phyloP scores from a whole-genome alignment of 139 green algal species.

The Pleodorina starrii region DNA sequence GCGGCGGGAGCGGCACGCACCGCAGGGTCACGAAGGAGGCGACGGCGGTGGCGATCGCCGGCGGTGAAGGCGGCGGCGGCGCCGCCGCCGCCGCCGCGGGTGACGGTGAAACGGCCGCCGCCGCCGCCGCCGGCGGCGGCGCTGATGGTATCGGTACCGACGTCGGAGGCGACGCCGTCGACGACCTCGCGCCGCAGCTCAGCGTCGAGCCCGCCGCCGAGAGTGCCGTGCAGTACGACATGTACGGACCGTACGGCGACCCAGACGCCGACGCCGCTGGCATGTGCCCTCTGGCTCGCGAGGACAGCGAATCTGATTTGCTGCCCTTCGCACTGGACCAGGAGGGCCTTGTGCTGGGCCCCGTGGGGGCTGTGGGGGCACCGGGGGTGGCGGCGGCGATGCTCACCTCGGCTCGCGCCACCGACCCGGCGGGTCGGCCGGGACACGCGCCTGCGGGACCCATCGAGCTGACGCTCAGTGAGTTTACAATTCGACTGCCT shows the following conservation, averaged over 20 bases:
- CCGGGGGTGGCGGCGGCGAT: not conserved
- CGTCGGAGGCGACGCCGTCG: not conserved
- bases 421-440: not conserved
- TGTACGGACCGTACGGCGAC: slow-evolving; percentile 15
- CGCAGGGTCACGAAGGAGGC: too few species aligned
- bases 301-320: slow-evolving; percentile 42
- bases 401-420: not conserved
- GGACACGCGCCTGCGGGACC: not conserved
- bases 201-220: not conserved
- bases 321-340: slow-evolving; percentile 41
- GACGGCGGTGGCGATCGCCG: not conserved
- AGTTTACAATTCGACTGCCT: not conserved
- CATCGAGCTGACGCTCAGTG: slow-evolving; percentile 21
- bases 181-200: not conserved
- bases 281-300: not conserved
- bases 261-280: not conserved
- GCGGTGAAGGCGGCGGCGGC: not conserved
- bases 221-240: not conserved
- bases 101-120: not conserved
- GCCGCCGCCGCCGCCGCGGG: not conserved
- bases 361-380: not conserved
- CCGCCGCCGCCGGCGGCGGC: not conserved
- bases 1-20: too few species aligned
- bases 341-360: slow-evolving; percentile 37
- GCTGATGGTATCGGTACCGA: not conserved